Evolutionary conservation across 2,329 filamentous ascomycete genomes (phyloP), one percentile per base, ranked within the genome.

Genomic region (Fusarium robinianum): DNA sequence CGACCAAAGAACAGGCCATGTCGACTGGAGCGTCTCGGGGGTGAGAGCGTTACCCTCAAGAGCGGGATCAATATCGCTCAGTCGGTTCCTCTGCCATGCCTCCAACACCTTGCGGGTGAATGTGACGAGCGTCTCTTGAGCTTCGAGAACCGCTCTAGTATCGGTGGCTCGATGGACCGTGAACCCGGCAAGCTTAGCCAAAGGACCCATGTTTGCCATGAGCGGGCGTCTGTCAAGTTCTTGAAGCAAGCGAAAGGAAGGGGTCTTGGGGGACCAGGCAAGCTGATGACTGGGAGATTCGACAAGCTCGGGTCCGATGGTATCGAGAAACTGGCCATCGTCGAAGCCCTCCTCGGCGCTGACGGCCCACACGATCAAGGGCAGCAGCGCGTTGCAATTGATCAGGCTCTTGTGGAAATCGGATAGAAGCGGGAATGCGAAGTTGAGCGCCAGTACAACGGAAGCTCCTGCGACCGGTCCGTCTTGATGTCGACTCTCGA

Each of bases 261-360:
- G 70, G 0, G 85, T 82, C 7, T 67, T 67, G 8, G 71, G 69
- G 16, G 76, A 70, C 88, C 90, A 96, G 34, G 78, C 75, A 46
- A 91, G 79, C 8, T 65, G 50, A 19, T 57, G 58, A 6, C 49
- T 60, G 11, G 63, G 58, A 12, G 64, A 58, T 43, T 83, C 76
- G 3, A 76, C 70, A 16, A 90, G 74, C 57, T 95, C 88, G 10
- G 78, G 69, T 53, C 87, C 81, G 47, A 95, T 79, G 0, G 78
- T 76, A 2, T 78, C 78, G 3, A 96, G 72, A 53, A 95, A 92
- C 52, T 87, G 84, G 1, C 85, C 89, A 12, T 84, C 82, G 53
- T 85, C 80, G 36, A 95, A 83, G 2, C 90, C 90, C 60, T 91
- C 85, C 0, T 74, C 75, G 27, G 85, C 84, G 6, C 85, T 84